A percentile compares a stretch with the other conserved stretches of the same genome.
Evolutionary conservation across 2,329 filamentous ascomycete species (phyloP).

Genomic region (Aureobasidium namibiae): DNA sequence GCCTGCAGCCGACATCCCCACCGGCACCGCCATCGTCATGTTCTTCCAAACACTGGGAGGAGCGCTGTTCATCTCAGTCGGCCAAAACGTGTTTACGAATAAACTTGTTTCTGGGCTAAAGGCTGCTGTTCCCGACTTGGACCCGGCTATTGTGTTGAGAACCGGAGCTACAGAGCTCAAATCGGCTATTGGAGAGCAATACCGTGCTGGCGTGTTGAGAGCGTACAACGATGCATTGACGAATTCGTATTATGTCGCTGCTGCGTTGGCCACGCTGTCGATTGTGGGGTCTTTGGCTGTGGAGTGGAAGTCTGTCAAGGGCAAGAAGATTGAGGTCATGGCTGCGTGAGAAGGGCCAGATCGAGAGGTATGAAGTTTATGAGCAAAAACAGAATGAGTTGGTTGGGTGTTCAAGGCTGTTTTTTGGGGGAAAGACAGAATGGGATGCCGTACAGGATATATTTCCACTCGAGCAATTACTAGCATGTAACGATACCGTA

Average conservation of each 20-base stretch:
- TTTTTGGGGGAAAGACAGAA: too few species aligned
- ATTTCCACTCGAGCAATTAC: too few species aligned
- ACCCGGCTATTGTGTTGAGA: constrained; percentile 34
- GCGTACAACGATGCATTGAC: constrained; percentile 58
- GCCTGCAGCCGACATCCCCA: constrained; percentile 35
- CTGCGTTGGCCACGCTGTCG: constrained; percentile 46
- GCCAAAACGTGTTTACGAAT: constrained; percentile 44
- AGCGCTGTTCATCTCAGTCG: constrained; percentile 42
- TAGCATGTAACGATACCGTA: too few species aligned
- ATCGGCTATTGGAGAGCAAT: constrained; percentile 41
- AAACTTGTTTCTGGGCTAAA: constrained; percentile 34
- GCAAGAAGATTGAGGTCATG: constrained; percentile 32
- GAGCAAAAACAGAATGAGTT: too few species aligned
- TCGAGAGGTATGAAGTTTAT: too few species aligned
- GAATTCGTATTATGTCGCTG: constrained; percentile 51
- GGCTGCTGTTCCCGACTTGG: constrained; percentile 33
- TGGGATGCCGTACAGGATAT: too few species aligned
- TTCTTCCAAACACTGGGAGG: constrained; percentile 42
- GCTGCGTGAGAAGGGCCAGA: constrained; percentile 17
- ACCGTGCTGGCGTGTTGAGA: constrained; percentile 45
- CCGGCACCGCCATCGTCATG: constrained; percentile 42
- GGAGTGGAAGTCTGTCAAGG: constrained; percentile 60
- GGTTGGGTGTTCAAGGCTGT: too few species aligned
- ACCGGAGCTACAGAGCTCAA: constrained; percentile 54
- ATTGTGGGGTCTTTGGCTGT: constrained; percentile 48